Conservation (phyloP, 2,329 filamentous ascomycete genomes). For the Aspergillus alliaceus region DNA sequence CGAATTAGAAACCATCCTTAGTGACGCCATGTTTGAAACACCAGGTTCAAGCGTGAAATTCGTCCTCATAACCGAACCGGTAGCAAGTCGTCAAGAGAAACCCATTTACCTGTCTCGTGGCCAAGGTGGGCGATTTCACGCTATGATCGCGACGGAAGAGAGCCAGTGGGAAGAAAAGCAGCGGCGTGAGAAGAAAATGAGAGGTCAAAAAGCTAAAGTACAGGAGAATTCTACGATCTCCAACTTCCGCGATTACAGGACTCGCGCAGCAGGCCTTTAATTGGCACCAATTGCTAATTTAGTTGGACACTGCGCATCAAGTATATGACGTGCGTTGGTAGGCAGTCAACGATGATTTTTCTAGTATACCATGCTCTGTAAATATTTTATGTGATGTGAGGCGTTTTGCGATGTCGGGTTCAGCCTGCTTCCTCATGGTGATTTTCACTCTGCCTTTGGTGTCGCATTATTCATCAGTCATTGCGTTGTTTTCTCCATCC, state of each 20-base stretch:
- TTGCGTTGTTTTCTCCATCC: background rate
- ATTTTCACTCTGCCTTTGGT: background rate
- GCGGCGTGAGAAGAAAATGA: conserved; percentile 32
- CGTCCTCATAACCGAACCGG: conserved; percentile 70
- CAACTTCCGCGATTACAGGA: conserved; percentile 49
- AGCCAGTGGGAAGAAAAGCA: conserved; percentile 49
- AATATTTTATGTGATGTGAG: background rate
- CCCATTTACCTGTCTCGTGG: conserved; percentile 54
- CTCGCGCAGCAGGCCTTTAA: conserved; percentile 33
- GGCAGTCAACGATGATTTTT: background rate
- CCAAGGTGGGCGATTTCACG: conserved; percentile 52
- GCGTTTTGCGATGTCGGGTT: background rate
- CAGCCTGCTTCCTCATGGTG: background rate
- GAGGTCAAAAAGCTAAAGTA: conserved; percentile 22
- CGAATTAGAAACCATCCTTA: conserved; percentile 75
- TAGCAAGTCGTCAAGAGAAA: conserved; percentile 62
- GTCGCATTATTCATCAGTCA: background rate
- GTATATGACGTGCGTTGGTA: background rate
- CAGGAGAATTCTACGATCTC: conserved; percentile 20
- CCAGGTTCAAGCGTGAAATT: conserved; percentile 67
- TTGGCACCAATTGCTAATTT: background rate
- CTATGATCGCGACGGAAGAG: conserved; percentile 52
- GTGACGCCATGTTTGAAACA: conserved; percentile 79
- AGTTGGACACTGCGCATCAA: background rate
- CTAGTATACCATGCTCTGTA: background rate